Evolutionary conservation across 2,329 filamentous ascomycete species (phyloP), one percentile per base, ranked within the genome.

Genomic region (Phyllosticta paracitricarpa): DNA sequence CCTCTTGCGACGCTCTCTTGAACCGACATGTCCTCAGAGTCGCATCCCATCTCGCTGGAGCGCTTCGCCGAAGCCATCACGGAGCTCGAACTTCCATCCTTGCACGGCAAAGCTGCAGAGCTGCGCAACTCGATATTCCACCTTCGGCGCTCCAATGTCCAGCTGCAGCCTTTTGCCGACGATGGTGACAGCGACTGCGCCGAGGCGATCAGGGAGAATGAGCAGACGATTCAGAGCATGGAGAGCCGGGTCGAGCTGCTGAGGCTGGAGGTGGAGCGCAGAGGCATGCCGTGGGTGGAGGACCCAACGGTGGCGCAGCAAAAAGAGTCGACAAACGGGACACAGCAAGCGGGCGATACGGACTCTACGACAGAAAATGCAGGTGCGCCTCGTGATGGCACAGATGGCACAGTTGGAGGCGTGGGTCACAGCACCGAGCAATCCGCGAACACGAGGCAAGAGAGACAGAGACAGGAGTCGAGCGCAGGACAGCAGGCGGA

Each of bases 81-180:
- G 65, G 82, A 86, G 63, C 84, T 92, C 61, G 83, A 87, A 51
- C 72, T 86, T 65, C 80, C 82, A 64, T 81, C 81, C 62, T 84
- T 92, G 6, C 85, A 88, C 74, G 80, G 88, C 73, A 91, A 91
- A 75, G 83, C 87, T 63, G 82, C 88, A 70, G 89, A 92, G 73
- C 80, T 92, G 64, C 84, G 83, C 71, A 91, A 91, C 80, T 84
- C 81, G 67, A 86, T 91, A 70, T 80, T 82, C 25, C 88, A 92
- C 73, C 84, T 92, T 26, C 82, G 86, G 68, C 85, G 85, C 72
- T 89, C 85, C 65, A 92, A 91, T 76, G 81, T 82, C 65, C 84
- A 91, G 72, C 84, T 91, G 62, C 78, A 81, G 61, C 87, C 87
- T 35, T 91, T 84, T 67, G 86, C 87, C 61, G 80, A 84, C 55